Evolutionary conservation across 1,139 yeast species (phyloP).

Genomic region (Geotrichum klebahnii): DNA sequence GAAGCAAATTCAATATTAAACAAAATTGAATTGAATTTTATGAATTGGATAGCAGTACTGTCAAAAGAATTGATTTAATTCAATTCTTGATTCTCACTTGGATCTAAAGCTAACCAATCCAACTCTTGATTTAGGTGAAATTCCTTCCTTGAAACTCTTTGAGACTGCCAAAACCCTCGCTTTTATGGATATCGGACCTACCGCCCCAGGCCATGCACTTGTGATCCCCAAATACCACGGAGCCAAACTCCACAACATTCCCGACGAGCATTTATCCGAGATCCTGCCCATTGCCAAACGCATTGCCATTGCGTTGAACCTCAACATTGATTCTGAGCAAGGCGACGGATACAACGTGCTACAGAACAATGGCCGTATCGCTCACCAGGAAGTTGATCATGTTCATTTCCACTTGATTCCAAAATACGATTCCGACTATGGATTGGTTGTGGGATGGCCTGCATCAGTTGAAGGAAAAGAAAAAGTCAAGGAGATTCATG

Average conservation of each 20-base stretch:
- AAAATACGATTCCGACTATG: conserved; percentile 61
- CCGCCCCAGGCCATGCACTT: conserved; percentile 79
- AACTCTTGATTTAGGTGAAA: conserved; percentile 53
- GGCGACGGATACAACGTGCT: conserved; percentile 82
- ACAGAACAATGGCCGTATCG: conserved; percentile 90
- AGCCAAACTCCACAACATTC: conserved; percentile 82
- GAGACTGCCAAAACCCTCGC: conserved; percentile 79
- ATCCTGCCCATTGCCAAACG: conserved; percentile 82
- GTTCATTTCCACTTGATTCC: conserved; percentile 97
- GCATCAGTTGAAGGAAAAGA: conserved; percentile 60
- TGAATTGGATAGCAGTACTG: too few species aligned
- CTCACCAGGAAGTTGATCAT: conserved; percentile 92
- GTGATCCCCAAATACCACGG: conserved; percentile 92
- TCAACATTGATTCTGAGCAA: conserved; percentile 58
- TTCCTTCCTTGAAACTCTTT: conserved; percentile 81
- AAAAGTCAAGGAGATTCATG: conserved; percentile 63
- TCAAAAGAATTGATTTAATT: background rate
- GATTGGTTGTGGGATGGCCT: conserved; percentile 90
- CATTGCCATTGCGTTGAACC: conserved; percentile 63
- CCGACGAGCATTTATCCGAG: conserved; percentile 84
- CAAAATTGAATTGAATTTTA: too few species aligned
- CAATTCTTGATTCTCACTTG: background rate
- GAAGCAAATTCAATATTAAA: too few species aligned
- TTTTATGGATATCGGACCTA: conserved; percentile 89
- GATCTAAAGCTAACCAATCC: background rate